Conservation (phyloP, 805 yeast genomes). For the Vanderwaltozyma polyspora region DNA sequence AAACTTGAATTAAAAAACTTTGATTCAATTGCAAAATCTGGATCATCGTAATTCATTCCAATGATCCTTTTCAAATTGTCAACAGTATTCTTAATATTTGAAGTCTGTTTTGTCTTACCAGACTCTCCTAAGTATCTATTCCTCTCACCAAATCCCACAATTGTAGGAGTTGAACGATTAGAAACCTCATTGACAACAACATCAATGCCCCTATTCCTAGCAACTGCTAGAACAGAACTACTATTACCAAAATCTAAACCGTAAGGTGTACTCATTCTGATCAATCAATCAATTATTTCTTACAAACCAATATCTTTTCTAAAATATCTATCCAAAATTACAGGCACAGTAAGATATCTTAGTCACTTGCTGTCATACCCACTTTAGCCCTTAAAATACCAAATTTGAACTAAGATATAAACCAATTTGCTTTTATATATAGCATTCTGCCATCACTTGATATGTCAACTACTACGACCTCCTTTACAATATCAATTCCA, state of each 20-base stretch:
- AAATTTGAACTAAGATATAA: too few species aligned
- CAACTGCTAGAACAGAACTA: constrained; percentile 90
- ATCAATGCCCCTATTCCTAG: constrained; percentile 97
- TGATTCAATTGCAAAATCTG: constrained; percentile 61
- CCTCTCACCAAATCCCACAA: constrained; percentile 85
- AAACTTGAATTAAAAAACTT: constrained; percentile 64
- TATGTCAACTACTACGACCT: too few species aligned
- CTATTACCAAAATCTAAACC: constrained; percentile 97
- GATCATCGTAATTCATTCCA: constrained; percentile 51
- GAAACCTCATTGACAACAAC: constrained; percentile 97
- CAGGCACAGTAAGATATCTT: too few species aligned
- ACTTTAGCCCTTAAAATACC: too few species aligned
- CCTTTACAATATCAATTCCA: too few species aligned
- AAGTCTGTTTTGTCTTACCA: constrained; percentile 92
- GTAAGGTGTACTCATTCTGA: constrained; percentile 77
- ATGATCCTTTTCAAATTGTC: constrained; percentile 88
- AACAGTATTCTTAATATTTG: constrained; percentile 93
- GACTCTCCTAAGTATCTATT: constrained; percentile 90
- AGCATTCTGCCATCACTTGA: too few species aligned
- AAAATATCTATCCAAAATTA: too few species aligned
- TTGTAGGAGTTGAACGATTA: constrained; percentile 87
- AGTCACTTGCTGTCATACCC: too few species aligned
- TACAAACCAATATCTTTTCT: too few species aligned
- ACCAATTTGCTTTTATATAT: too few species aligned
- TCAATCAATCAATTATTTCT: too few species aligned